phyloP scores from a whole-genome alignment of 148 eudicot genomes.

The Diospyros lotus region DNA sequence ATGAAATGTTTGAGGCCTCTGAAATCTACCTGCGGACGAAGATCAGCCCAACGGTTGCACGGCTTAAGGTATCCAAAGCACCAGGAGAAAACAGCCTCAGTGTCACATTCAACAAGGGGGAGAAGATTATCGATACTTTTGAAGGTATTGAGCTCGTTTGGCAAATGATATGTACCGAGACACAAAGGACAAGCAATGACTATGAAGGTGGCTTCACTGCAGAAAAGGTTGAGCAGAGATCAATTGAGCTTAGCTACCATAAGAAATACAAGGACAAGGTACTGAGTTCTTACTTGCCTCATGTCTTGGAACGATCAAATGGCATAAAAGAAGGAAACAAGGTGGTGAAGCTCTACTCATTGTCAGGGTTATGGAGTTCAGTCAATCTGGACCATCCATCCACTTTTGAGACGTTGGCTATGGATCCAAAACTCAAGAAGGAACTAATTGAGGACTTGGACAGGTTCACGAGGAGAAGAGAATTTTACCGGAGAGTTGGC shows the following conservation, averaged over 20 bases:
- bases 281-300: slow-evolving; percentile 14
- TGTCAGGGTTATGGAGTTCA: not conserved
- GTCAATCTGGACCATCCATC: slow-evolving; percentile 22
- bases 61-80: slow-evolving; percentile 13
- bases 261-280: slow-evolving; percentile 11
- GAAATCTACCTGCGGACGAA: slow-evolving; percentile 11
- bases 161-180: not conserved
- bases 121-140: slow-evolving; percentile 5
- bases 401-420: slow-evolving; percentile 23
- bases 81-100: not conserved
- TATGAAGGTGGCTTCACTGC: not conserved
- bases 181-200: not conserved
- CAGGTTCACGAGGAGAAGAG: slow-evolving; percentile 16
- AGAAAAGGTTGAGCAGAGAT: not conserved
- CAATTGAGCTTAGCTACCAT: slow-evolving; percentile 14
- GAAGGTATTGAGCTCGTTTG: slow-evolving; percentile 11
- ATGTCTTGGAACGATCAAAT: not conserved
- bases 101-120: not conserved
- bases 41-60: slow-evolving; percentile 6
- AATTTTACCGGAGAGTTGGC: slow-evolving; percentile 19
- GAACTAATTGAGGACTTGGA: slow-evolving; percentile 18
- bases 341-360: slow-evolving; percentile 3
- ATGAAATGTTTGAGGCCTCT: slow-evolving; percentile 14
- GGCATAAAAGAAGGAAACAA: slow-evolving; percentile 7
- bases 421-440: slow-evolving; percentile 21